Evolutionary conservation across 306 rosid genomes (phyloP).

Genomic region (Inga laurina): DNA sequence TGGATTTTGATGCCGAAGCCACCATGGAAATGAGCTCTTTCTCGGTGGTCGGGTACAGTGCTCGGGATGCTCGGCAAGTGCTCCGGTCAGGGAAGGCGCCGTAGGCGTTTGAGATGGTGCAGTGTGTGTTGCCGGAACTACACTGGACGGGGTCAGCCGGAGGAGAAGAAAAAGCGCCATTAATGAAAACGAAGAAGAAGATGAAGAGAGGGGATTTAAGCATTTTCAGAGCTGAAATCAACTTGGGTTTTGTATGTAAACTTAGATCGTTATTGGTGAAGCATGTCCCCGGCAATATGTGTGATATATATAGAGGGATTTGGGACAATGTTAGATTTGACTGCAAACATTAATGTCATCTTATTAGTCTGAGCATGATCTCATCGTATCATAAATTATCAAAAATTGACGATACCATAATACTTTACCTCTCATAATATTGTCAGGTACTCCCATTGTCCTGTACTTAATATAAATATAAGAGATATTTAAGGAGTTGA

Average conservation of each 20-base stretch:
- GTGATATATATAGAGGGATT: not conserved
- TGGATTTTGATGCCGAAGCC: not conserved
- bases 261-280: not conserved
- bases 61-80: not conserved
- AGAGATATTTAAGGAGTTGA: no score
- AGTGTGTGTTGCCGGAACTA: not conserved
- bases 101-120: not conserved
- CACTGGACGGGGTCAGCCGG: not conserved
- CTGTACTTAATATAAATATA: no score
- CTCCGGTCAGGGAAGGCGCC: not conserved
- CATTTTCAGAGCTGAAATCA: not conserved
- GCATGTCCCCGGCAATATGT: not conserved
- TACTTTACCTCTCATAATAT: no score
- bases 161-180: not conserved
- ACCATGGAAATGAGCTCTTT: not conserved
- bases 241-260: not conserved
- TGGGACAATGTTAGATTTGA: not conserved
- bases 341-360: not conserved
- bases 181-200: not conserved
- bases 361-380: not conserved
- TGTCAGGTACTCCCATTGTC: no score
- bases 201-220: not conserved
- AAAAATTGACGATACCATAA: not conserved
- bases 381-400: not conserved
- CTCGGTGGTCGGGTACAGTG: not conserved